A percentile compares a stretch with the other conserved stretches of the same genome.
Evolutionary conservation across 495 filamentous ascomycete genomes (phyloP).

Genomic region (Tuber calosporum): DNA sequence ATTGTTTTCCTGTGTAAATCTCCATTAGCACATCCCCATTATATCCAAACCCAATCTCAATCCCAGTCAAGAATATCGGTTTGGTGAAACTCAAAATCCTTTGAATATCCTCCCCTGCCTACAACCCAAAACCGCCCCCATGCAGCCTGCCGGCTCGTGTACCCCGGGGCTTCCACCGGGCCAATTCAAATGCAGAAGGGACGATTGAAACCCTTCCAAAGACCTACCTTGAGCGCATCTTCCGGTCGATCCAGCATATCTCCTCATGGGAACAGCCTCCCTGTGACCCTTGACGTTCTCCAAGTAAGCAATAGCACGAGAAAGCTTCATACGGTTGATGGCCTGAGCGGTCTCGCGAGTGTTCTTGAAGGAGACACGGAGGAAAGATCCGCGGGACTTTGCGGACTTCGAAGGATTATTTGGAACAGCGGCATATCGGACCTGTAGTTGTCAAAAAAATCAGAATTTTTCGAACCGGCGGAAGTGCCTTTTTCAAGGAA

Average conservation of each 20-base stretch:
- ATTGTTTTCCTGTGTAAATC: slow-evolving; percentile 75
- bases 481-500: not conserved
- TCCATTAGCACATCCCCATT: slow-evolving; percentile 12
- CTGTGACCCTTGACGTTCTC: slow-evolving; percentile 92
- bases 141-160: not conserved
- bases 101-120: too few species aligned
- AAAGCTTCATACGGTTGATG: slow-evolving; percentile 97
- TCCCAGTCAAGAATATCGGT: not conserved
- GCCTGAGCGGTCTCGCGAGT: slow-evolving; percentile 98
- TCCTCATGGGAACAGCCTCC: slow-evolving; percentile 93
- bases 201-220: slow-evolving; percentile 1
- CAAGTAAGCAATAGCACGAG: slow-evolving; percentile 87
- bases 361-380: slow-evolving; percentile 99
- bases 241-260: slow-evolving; percentile 89
- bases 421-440: slow-evolving; percentile 93
- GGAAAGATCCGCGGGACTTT: slow-evolving; percentile 93
- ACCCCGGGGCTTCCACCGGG: not conserved
- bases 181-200: not conserved
- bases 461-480: not conserved
- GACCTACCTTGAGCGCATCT: slow-evolving; percentile 91
- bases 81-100: not conserved
- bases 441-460: slow-evolving; percentile 51
- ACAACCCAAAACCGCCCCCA: not conserved
- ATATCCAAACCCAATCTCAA: slow-evolving; percentile 5
- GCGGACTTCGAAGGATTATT: slow-evolving; percentile 87